Conservation (phyloP, 192 early-diverging fungal genomes). For the Funneliformis mosseae region DNA sequence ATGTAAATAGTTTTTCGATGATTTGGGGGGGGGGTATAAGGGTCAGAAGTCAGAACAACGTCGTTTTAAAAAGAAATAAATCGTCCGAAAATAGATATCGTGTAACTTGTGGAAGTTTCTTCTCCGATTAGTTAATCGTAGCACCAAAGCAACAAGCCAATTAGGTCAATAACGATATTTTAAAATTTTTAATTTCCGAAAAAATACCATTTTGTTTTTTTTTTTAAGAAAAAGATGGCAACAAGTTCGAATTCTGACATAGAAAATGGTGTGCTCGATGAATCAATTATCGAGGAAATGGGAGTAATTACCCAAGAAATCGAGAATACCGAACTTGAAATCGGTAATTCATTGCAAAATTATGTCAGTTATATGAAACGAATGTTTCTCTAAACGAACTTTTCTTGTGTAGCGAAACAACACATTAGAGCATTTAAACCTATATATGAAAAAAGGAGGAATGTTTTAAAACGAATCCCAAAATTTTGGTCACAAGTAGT, state of each 20-base stretch:
- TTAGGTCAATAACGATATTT: background rate
- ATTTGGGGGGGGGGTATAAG: too few relatives aligned
- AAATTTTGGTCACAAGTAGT: background rate
- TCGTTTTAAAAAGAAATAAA: too few relatives aligned
- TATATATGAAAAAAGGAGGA: background rate
- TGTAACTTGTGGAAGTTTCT: too few relatives aligned
- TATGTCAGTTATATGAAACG: background rate
- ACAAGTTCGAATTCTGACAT: background rate
- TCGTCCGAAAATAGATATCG: too few relatives aligned
- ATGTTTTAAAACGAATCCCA: background rate
- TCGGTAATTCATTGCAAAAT: background rate
- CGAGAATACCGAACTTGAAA: background rate
- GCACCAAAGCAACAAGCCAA: background rate
- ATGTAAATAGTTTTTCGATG: too few relatives aligned
- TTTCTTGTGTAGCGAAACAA: background rate
- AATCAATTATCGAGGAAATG: background rate
- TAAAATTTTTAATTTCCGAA: background rate
- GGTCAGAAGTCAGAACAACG: too few relatives aligned
- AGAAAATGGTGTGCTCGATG: background rate
- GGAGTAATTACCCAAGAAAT: background rate
- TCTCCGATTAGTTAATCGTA: background rate
- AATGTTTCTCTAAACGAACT: background rate
- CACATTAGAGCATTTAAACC: background rate
- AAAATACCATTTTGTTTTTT: background rate
- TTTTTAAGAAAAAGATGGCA: background rate